Percentiles rank a stretch among this genome's conserved stretches.
These are phyloP conservation scores for Obelidium mucronatum DNA, from an alignment of 192 early-diverging fungal species.

Conservation along the genomic window DNA sequence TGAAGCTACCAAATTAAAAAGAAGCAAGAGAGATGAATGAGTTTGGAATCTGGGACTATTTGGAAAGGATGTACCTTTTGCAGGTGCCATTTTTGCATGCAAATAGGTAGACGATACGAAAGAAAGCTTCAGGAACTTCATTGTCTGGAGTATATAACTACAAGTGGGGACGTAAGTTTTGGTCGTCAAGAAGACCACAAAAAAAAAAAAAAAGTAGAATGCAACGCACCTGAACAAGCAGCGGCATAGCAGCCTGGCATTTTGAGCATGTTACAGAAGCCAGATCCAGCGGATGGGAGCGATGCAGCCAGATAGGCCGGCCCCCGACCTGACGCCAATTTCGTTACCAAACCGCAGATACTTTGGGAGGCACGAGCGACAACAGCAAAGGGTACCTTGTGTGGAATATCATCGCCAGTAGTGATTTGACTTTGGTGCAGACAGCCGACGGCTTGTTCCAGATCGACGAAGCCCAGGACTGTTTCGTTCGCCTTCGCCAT, in stretches of 20 bases:
- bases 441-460: not conserved
- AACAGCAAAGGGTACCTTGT: conserved; percentile 12
- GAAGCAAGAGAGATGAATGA: not conserved
- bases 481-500: no score
- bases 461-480: conserved; percentile 21
- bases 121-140: conserved; percentile 82
- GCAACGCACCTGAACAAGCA: conserved; percentile 82
- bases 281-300: conserved; percentile 63
- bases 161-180: not conserved
- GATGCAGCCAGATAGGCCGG: conserved; percentile 77
- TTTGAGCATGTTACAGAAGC: conserved; percentile 72
- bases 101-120: conserved; percentile 91
- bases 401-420: conserved; percentile 26
- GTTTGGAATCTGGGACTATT: not conserved
- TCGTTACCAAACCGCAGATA: not conserved
- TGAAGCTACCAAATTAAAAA: conserved; percentile 66
- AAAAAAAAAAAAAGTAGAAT: not conserved
- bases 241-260: conserved; percentile 76
- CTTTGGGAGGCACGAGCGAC: not conserved
- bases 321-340: conserved; percentile 16
- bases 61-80: conserved; percentile 49
- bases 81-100: conserved; percentile 89
- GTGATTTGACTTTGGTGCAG: conserved; percentile 4
- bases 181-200: not conserved
- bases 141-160: conserved; percentile 95